Conservation (phyloP, 148 eudicot species). For the Chenopodium quinoa region DNA sequence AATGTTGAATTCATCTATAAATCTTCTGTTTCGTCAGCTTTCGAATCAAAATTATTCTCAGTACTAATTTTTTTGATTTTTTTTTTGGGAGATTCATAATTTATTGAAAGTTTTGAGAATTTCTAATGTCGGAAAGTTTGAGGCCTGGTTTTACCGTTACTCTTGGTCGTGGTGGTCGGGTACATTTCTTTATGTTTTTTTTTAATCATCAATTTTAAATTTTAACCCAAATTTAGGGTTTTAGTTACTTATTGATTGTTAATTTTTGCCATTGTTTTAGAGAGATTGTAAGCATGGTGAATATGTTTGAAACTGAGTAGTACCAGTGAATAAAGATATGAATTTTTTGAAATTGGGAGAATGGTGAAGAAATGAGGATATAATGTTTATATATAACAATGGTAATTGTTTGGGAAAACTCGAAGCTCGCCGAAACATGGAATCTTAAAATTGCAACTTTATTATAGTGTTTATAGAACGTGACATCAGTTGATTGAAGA, state of each 20-base stretch:
- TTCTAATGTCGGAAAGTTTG: conserved; percentile 45
- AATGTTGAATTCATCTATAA: neutral
- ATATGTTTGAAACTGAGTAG: neutral
- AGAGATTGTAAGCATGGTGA: neutral
- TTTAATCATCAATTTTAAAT: no score
- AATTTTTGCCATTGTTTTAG: neutral
- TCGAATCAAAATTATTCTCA: neutral
- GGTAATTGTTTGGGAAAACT: neutral
- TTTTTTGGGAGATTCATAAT: neutral
- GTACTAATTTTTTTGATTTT: neutral
- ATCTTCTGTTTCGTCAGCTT: neutral
- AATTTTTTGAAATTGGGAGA: neutral
- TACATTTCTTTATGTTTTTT: conserved; percentile 10
- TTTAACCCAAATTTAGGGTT: neutral
- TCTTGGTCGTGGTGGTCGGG: conserved; percentile 69
- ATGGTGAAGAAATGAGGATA: neutral
- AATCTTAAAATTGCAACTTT: no score
- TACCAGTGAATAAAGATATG: neutral
- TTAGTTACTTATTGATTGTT: neutral
- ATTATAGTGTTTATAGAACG: neutral
- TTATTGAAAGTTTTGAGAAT: neutral
- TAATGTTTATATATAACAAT: no score
- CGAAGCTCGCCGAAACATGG: no score
- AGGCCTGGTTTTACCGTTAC: conserved; percentile 58
- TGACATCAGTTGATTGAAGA: conserved; percentile 2